phyloP scores from a whole-genome alignment of 2,329 filamentous ascomycete species.

The Sclerotinia sclerotiorum region DNA sequence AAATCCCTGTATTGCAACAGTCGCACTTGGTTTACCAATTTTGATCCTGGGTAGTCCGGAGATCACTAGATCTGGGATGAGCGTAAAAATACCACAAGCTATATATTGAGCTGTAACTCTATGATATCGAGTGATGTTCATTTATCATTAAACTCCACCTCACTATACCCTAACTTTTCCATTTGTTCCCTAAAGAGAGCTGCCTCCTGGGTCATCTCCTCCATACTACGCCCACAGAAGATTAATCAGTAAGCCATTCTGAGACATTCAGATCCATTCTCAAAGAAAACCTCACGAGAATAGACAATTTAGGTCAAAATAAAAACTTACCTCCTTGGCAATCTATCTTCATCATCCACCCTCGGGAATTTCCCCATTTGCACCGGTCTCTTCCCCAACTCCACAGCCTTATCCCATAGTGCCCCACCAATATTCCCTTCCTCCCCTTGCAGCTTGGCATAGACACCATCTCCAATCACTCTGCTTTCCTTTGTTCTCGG shows the following conservation, averaged over 20 bases:
- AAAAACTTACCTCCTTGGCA: slow-evolving; percentile 50
- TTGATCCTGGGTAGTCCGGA: background rate
- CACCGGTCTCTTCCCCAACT: slow-evolving; percentile 48
- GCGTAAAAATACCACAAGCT: background rate
- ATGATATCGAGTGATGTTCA: accelerated
- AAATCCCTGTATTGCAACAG: background rate
- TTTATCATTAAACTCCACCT: background rate
- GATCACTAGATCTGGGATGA: background rate
- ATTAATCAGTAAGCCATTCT: background rate
- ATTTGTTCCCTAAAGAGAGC: slow-evolving; percentile 42
- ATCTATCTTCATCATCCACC: slow-evolving; percentile 70
- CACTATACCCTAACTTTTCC: slow-evolving; percentile 22
- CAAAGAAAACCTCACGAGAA: too few relatives aligned
- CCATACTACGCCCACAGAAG: slow-evolving; percentile 45
- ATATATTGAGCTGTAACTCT: background rate
- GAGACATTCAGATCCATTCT: background rate
- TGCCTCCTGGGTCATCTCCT: slow-evolving; percentile 81
- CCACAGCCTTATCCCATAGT: slow-evolving; percentile 65
- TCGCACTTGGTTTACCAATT: background rate
- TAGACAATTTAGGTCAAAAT: background rate
- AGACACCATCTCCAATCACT: slow-evolving; percentile 68
- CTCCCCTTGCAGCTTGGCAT: slow-evolving; percentile 78
- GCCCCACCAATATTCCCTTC: slow-evolving; percentile 78
- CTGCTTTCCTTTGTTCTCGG: slow-evolving; percentile 60
- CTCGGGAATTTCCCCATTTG: slow-evolving; percentile 61